Evolutionary conservation across 2,329 filamentous ascomycete genomes (phyloP).

Genomic region (Aspergillus sojae): DNA sequence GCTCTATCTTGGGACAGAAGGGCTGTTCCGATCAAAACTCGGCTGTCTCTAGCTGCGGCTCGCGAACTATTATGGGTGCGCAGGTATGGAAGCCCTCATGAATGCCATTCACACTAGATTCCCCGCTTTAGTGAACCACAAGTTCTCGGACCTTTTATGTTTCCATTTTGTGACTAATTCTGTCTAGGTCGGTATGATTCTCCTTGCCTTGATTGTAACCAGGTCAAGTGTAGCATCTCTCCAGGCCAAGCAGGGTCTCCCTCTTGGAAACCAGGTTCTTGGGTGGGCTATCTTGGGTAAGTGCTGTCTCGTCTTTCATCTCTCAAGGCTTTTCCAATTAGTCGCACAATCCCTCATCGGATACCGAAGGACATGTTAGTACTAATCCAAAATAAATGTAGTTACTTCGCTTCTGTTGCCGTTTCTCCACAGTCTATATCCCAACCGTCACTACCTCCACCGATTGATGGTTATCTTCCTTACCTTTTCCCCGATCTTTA

Average conservation of each 20-base stretch:
- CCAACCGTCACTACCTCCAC: constrained; percentile 87
- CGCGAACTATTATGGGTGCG: constrained; percentile 49
- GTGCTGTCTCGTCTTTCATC: constrained; percentile 23
- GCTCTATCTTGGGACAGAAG: constrained; percentile 55
- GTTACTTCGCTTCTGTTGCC: constrained; percentile 77
- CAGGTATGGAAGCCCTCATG: constrained; percentile 38
- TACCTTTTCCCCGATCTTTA: constrained; percentile 88
- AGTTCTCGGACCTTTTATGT: background rate
- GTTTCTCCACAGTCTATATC: constrained; percentile 75
- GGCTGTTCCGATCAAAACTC: constrained; percentile 28
- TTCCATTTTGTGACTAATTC: constrained; percentile 7
- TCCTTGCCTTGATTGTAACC: constrained; percentile 83
- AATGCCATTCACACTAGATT: background rate
- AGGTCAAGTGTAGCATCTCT: constrained; percentile 81
- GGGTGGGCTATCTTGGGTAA: constrained; percentile 79
- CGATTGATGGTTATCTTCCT: constrained; percentile 86
- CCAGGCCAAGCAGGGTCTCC: constrained; percentile 81
- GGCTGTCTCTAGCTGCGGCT: constrained; percentile 31
- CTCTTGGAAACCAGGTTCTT: constrained; percentile 81
- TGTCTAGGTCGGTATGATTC: constrained; percentile 70
- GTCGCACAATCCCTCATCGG: too few relatives aligned
- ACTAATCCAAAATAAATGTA: constrained; percentile 32
- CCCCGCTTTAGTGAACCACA: background rate
- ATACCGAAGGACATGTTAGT: too few relatives aligned
- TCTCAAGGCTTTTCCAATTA: background rate